Evolutionary conservation across 2,329 filamentous ascomycete genomes (phyloP).

Genomic region (Colletotrichum phormii): DNA sequence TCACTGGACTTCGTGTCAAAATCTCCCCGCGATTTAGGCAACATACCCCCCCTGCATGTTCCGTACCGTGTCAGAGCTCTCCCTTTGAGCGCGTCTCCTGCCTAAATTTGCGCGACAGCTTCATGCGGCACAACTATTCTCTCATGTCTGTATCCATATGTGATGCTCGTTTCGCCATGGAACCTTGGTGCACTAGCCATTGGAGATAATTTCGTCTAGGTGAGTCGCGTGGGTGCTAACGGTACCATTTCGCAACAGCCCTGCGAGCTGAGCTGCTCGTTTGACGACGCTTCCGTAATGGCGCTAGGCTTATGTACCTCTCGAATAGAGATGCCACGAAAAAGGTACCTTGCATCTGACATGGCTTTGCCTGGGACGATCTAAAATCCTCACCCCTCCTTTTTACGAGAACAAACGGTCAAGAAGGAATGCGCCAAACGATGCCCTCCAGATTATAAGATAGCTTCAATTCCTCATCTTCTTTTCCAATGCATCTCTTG

Average conservation of each 20-base stretch:
- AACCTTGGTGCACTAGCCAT: background rate
- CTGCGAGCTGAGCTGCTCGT: background rate
- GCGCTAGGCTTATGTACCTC: slow-evolving; percentile 6
- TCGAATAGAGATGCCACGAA: background rate
- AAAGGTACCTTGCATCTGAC: background rate
- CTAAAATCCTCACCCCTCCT: background rate
- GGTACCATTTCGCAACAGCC: background rate
- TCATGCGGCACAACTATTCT: background rate
- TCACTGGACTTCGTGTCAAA: slow-evolving; percentile 36
- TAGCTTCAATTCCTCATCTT: slow-evolving; percentile 8
- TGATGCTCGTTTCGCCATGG: background rate
- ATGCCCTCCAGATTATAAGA: slow-evolving; percentile 21
- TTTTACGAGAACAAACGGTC: slow-evolving; percentile 5
- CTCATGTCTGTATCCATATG: background rate
- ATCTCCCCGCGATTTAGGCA: slow-evolving; percentile 30
- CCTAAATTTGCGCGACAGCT: slow-evolving; percentile 7
- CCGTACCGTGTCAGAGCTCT: slow-evolving; percentile 5
- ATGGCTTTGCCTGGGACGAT: background rate
- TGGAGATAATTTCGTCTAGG: background rate
- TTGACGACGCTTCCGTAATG: background rate
- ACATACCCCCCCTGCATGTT: slow-evolving; percentile 19
- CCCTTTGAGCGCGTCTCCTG: slow-evolving; percentile 25
- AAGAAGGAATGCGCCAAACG: background rate
- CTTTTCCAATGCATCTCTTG: background rate
- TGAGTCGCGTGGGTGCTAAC: too few species aligned